These are phyloP conservation scores for Sonneratia alba DNA, from an alignment of 345 rosid species.

Conservation along the genomic window DNA sequence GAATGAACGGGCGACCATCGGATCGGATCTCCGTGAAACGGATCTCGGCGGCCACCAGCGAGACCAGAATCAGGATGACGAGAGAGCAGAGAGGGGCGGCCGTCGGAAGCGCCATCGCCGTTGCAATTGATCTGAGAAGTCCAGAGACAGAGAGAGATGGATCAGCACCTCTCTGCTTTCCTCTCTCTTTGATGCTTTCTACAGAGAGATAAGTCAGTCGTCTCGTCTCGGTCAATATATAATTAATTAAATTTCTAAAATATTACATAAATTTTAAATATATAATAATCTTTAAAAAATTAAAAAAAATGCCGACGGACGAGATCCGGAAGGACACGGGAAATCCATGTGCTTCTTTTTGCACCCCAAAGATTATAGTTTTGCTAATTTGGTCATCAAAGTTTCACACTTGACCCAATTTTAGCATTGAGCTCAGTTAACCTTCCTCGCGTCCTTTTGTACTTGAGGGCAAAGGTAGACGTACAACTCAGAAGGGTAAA, in stretches of 20 bases:
- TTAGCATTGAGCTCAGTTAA: neutral
- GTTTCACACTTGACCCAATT: neutral
- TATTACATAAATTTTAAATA: too few relatives aligned
- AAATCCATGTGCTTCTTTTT: neutral
- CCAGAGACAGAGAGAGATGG: too few relatives aligned
- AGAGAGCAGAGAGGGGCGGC: neutral
- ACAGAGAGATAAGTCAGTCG: neutral
- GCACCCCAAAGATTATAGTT: neutral
- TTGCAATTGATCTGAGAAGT: neutral
- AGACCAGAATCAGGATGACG: neutral
- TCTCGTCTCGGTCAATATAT: too few relatives aligned
- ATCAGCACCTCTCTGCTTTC: too few relatives aligned
- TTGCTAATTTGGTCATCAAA: neutral
- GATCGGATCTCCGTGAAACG: slow-evolving; percentile 62
- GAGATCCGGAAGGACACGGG: too few relatives aligned
- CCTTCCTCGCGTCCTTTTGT: too few relatives aligned
- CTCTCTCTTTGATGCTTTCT: neutral
- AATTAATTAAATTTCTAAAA: neutral
- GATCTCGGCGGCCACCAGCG: slow-evolving; percentile 42
- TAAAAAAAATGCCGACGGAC: too few relatives aligned
- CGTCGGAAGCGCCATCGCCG: neutral
- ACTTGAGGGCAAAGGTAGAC: too few relatives aligned
- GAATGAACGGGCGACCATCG: slow-evolving; percentile 58
- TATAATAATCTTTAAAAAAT: too few relatives aligned
- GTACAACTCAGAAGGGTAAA: too few relatives aligned